Evolutionary conservation across 2,329 filamentous ascomycete species (phyloP), one percentile per base, ranked within the genome.

Genomic region (Aspergillus terreus): DNA sequence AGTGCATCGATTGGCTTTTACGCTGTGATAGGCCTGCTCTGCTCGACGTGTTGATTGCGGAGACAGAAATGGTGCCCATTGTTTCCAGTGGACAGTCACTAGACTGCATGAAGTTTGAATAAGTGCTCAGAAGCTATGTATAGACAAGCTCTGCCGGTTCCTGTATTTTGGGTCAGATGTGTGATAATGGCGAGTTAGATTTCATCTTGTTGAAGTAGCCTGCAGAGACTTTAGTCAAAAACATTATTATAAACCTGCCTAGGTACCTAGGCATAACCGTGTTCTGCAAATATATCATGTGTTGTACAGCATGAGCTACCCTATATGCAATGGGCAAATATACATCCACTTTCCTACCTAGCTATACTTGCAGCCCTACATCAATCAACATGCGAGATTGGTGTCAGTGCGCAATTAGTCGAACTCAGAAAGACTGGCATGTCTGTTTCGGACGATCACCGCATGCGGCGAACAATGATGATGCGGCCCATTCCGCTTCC

Each of bases 11-110:
- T 19, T 51, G 50, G 50, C 38, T 51, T n/a, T 30, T 51, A n/a
- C 19, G 17, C 14, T 47, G 15, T 23, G 19, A 23, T 17, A 38
- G 38, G 4, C 46, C 47, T 10, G 51, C 47, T n/a, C 9, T 53
- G 30, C 12, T 53, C 19, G 51, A 53, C 5, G 51, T 53, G 3
- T 3, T 27, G n/a, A 35, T 43, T 14, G 44, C 12, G 12, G 44
- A 47, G n/a, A 47, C 27, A 36, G 49, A 47, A 9, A 44, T 51
- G 44, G 45, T 38, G 25, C 49, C 49, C 6, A 47, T 51, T 5
- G 44, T 51, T 6, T 17, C 49, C 6, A 35, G 6, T 36, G 49
- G 49, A 9, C 23, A 25, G 27, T 27, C 49, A 3, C 21, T 51
- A 5, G 44, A 51, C 17, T 12, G n/a, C 14, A 38, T 51, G 6